These are phyloP conservation scores for Perkinsela sp. DNA, from an alignment of 208 protist genomes.

Conservation along the genomic window DNA sequence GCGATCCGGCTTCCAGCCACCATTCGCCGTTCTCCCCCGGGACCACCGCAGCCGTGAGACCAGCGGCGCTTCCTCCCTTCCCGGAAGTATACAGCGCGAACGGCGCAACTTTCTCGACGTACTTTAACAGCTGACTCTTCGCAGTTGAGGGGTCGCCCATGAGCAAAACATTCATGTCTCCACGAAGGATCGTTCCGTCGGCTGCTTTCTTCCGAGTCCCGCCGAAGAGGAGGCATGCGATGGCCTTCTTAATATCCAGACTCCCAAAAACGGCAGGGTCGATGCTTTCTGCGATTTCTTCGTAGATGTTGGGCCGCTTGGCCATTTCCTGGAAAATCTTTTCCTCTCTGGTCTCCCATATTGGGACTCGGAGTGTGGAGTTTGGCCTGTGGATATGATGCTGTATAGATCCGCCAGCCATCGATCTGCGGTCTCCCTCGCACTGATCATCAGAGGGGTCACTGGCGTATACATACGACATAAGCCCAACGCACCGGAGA, in stretches of 20 bases:
- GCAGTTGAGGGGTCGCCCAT: constrained; percentile 96
- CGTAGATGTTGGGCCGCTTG: constrained; percentile 59
- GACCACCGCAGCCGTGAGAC: constrained; percentile 87
- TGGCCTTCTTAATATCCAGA: constrained; percentile 80
- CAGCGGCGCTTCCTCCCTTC: constrained; percentile 88
- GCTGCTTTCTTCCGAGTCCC: constrained; percentile 77
- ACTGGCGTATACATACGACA: constrained; percentile 21
- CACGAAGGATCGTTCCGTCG: constrained; percentile 81
- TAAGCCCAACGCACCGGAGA: constrained; percentile 48
- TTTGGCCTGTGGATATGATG: neutral
- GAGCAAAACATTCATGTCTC: constrained; percentile 98
- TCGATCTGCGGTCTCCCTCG: neutral
- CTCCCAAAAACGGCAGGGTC: constrained; percentile 93
- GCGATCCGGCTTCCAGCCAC: constrained; percentile 95
- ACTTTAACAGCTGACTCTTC: constrained; percentile 96
- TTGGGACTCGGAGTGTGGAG: neutral
- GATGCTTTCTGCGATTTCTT: constrained; percentile 67
- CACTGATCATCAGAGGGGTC: constrained; percentile 1
- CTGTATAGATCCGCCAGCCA: constrained; percentile 13
- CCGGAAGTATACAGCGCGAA: constrained; percentile 97
- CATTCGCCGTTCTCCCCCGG: constrained; percentile 75
- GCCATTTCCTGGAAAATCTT: constrained; percentile 56
- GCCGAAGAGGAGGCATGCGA: constrained; percentile 89
- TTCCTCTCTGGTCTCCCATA: constrained; percentile 60
- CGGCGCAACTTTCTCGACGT: constrained; percentile 78